A percentile compares a stretch with the other conserved stretches of the same genome.
phyloP scores from a whole-genome alignment of 2,329 filamentous ascomycete genomes.

The Xenoacremonium recifei region DNA sequence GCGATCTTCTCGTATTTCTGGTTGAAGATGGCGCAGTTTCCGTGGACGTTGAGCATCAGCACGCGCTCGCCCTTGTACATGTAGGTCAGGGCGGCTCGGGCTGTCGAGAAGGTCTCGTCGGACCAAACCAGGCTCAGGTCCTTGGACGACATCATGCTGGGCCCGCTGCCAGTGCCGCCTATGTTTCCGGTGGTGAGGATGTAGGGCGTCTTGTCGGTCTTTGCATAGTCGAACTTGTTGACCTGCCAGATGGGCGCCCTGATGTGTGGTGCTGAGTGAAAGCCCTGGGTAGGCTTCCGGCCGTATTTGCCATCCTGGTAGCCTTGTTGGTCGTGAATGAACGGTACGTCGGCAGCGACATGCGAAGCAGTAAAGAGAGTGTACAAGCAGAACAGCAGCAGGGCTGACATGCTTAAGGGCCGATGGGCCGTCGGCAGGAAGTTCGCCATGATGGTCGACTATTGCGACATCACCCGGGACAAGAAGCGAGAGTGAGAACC shows the following conservation, averaged over 20 bases:
- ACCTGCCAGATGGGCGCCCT: conserved; percentile 1
- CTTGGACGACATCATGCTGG: conserved; percentile 2
- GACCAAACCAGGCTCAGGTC: conserved; percentile 4
- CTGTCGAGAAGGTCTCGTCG: neutral
- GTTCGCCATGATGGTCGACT: no score
- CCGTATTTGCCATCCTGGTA: neutral
- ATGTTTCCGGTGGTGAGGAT: conserved; percentile 1
- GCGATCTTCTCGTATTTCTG: conserved; percentile 1
- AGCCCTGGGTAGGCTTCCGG: neutral
- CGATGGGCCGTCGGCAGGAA: no score
- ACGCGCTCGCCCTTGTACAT: conserved; percentile 3
- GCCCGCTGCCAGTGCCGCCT: neutral
- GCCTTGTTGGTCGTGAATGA: neutral
- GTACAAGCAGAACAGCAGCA: no score
- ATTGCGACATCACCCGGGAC: no score
- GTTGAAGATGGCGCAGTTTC: neutral
- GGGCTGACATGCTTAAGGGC: no score
- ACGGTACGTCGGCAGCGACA: neutral
- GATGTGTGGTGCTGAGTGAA: conserved; percentile 2
- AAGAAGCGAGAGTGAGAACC: no score
- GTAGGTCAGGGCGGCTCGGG: neutral
- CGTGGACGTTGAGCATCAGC: neutral
- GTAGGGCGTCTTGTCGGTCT: neutral
- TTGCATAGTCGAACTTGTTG: neutral
- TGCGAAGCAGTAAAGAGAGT: no score